These are phyloP conservation scores for Xylaria longipes DNA, from an alignment of 495 filamentous ascomycete species.

Conservation along the genomic window DNA sequence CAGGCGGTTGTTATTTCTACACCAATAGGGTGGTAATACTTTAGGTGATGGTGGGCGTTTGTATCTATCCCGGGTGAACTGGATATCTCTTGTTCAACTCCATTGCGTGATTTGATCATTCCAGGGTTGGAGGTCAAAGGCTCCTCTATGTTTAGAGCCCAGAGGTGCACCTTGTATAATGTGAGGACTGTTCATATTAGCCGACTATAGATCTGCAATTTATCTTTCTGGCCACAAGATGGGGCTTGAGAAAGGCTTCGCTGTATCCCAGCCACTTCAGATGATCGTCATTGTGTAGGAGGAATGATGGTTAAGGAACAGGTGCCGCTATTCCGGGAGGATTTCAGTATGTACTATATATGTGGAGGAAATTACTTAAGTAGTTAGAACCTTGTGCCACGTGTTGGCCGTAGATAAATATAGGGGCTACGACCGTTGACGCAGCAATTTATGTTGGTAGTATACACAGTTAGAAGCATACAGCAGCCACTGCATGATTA, in stretches of 20 bases:
- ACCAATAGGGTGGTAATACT: neutral
- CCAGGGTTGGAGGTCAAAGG: neutral
- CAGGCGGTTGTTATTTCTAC: neutral
- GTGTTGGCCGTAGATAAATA: constrained; percentile 10
- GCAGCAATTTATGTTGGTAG: neutral
- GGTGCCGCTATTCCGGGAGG: neutral
- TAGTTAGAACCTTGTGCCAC: neutral
- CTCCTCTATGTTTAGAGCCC: neutral
- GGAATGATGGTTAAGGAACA: neutral
- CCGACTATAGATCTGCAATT: neutral
- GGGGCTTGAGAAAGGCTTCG: neutral
- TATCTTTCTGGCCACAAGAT: neutral
- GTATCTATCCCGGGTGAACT: neutral
- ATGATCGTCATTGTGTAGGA: neutral
- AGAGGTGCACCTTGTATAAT: neutral
- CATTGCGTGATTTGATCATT: neutral
- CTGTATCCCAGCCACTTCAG: neutral
- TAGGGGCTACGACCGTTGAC: neutral
- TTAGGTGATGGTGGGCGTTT: neutral
- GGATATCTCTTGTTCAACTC: neutral
- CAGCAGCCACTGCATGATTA: neutral
- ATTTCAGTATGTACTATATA: constrained; percentile 6
- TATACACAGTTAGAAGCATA: constrained; percentile 1
- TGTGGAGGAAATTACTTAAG: neutral
- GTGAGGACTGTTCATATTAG: no score